Evolutionary conservation across 371 early-diverging fungal species (phyloP), one percentile per base, ranked within the genome.

Genomic region (Basidiobolus meristosporus): DNA sequence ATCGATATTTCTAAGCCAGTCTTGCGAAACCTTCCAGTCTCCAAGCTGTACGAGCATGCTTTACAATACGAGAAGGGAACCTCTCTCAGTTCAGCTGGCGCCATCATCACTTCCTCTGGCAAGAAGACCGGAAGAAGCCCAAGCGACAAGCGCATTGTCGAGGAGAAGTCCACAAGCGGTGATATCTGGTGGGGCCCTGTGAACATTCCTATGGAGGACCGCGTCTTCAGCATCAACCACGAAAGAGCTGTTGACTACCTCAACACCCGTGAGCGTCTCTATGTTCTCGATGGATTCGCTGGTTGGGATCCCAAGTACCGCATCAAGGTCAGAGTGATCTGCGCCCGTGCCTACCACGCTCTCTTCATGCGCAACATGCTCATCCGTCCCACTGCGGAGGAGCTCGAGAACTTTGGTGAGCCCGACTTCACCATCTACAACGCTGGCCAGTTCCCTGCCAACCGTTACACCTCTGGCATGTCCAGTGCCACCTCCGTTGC

Each of bases 181-280:
- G 85, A 93, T 53, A 69, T 96, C 51, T 96, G 96, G 96, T 91
- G 92, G 90, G 93, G 95, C n/a, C 90, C 95, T 21, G 88, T 93
- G 47, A 96, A 96, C 64, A 80, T 77, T 53, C 78, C 78, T 51
- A 74, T 95, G 57, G 64, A 70, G 41, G 82, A 86, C 50, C 67
- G 78, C 38, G 73, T 83, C 9, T 96, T 96, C 61, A 71, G 83
- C 54, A 80, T 84, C 54, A 93, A 92, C 67, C 85, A 88, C 52
- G 90, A 96, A 62, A 75, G 90, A 38, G 92, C 95, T 16, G 70
- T 84, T 50, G 91, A 91, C 63, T 96, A 93, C 57, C 65, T 96
- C 43, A 96, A 96, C 62, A 90, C 93, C 12, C 82, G 85, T 44
- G 66, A 73, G 39, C 77, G 89, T 38, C 70, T 93, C 12, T 93